Percentiles rank a stretch among this genome's conserved stretches.
Evolutionary conservation across 164 flowering plant species (phyloP).

Genomic region (Umbellularia californica): DNA sequence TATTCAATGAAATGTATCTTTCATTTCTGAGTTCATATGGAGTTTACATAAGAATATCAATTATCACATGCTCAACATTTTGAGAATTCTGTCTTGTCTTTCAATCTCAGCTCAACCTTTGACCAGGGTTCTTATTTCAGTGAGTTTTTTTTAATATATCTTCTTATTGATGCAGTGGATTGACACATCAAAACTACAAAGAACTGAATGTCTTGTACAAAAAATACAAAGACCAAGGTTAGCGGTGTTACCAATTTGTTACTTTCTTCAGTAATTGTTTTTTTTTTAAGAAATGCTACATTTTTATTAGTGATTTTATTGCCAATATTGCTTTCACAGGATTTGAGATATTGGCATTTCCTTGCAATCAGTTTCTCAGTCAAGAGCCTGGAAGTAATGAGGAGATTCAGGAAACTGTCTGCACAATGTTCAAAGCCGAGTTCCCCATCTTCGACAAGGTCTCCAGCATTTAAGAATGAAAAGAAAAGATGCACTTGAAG

Average conservation of each 20-base stretch:
- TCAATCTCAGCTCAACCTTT: too few relatives aligned
- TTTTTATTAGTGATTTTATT: background rate
- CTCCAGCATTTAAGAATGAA: too few relatives aligned
- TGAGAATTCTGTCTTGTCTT: too few relatives aligned
- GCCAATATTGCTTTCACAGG: conserved; percentile 34
- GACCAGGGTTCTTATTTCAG: background rate
- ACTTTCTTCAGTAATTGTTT: background rate
- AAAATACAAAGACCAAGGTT: conserved; percentile 80
- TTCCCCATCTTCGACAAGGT: conserved; percentile 95
- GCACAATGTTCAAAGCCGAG: conserved; percentile 85
- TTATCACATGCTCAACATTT: too few relatives aligned
- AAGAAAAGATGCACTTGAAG: background rate
- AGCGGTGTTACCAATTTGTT: conserved; percentile 6
- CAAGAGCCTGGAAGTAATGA: conserved; percentile 92
- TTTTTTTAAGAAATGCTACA: background rate
- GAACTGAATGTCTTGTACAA: conserved; percentile 71
- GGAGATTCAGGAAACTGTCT: conserved; percentile 59
- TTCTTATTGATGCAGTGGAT: conserved; percentile 47
- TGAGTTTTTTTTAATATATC: background rate
- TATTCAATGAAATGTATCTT: too few relatives aligned
- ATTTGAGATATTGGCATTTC: conserved; percentile 88
- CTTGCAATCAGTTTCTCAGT: conserved; percentile 87
- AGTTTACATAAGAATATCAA: too few relatives aligned
- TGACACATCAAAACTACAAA: conserved; percentile 82
- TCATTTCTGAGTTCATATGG: too few relatives aligned